Evolutionary conservation across 768 basidiomycete genomes (phyloP).

Genomic region (Trametes sanguinea): DNA sequence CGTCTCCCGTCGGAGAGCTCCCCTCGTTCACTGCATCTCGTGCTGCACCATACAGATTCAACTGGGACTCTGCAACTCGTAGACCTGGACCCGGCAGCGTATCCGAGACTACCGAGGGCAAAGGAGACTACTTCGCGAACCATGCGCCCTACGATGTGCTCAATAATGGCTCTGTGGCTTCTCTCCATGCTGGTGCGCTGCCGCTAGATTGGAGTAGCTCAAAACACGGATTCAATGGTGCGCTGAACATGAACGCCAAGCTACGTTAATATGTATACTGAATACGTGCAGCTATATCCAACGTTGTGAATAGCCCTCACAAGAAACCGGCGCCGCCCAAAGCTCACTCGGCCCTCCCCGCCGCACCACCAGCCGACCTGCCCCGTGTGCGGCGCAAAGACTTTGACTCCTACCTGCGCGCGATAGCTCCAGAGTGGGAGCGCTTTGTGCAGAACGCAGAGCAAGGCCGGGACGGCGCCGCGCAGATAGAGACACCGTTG

Average conservation of each 20-base stretch:
- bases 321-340: conserved; percentile 85
- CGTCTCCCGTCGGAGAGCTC: conserved; percentile 51
- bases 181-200: conserved; percentile 49
- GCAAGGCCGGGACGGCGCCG: conserved; percentile 35
- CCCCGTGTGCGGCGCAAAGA: conserved; percentile 81
- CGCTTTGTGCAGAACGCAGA: conserved; percentile 55
- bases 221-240: conserved; percentile 88
- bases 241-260: conserved; percentile 26
- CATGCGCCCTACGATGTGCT: conserved; percentile 47
- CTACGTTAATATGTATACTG: conserved; percentile 7
- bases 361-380: conserved; percentile 70
- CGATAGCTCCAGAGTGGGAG: conserved; percentile 77
- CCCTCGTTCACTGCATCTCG: conserved; percentile 49
- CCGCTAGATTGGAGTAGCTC: conserved; percentile 78
- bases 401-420: conserved; percentile 79
- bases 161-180: conserved; percentile 47
- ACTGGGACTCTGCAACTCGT: conserved; percentile 63
- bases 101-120: conserved; percentile 71
- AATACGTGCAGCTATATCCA: conserved; percentile 77
- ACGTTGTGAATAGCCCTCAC: conserved; percentile 89
- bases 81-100: conserved; percentile 68
- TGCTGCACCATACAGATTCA: conserved; percentile 61
- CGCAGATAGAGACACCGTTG: conserved; percentile 29
- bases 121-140: conserved; percentile 55
- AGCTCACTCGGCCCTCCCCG: conserved; percentile 76